Conservation (phyloP, 2,329 filamentous ascomycete genomes). For the Neofusicoccum ribis region DNA sequence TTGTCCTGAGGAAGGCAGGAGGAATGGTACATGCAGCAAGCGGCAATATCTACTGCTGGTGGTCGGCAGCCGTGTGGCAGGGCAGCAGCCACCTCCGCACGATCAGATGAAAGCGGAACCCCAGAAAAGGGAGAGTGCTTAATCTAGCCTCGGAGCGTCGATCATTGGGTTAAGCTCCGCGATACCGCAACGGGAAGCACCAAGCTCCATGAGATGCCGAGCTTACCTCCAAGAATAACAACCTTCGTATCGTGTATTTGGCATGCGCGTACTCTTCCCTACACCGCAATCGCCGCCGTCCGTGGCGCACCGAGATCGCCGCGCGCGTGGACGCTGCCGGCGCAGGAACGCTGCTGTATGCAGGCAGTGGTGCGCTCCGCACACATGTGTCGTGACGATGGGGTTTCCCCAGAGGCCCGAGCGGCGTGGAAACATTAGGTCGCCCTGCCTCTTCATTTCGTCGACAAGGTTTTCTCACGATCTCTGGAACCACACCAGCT, state of each 20-base stretch:
- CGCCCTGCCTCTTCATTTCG: too few species aligned
- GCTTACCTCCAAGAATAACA: neutral
- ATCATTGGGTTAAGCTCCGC: neutral
- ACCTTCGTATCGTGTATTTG: neutral
- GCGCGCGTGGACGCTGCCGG: neutral
- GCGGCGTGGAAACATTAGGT: too few species aligned
- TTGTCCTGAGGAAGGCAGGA: neutral
- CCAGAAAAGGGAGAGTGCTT: neutral
- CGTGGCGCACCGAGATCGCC: neutral
- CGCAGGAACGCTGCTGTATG: neutral
- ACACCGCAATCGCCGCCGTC: neutral
- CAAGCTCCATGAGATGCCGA: neutral
- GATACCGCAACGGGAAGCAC: neutral
- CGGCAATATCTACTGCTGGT: neutral
- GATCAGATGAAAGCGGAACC: neutral
- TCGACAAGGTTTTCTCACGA: too few species aligned
- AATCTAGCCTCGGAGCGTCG: neutral
- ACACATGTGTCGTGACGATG: too few species aligned
- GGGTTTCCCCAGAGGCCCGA: too few species aligned
- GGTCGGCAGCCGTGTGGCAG: neutral
- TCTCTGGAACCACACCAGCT: too few species aligned
- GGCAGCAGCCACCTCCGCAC: constrained; percentile 7
- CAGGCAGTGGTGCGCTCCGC: too few species aligned
- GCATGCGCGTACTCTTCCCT: neutral
- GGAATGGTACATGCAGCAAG: neutral